Conservation (phyloP, 345 rosid species). For the Euphorbia peplus region DNA sequence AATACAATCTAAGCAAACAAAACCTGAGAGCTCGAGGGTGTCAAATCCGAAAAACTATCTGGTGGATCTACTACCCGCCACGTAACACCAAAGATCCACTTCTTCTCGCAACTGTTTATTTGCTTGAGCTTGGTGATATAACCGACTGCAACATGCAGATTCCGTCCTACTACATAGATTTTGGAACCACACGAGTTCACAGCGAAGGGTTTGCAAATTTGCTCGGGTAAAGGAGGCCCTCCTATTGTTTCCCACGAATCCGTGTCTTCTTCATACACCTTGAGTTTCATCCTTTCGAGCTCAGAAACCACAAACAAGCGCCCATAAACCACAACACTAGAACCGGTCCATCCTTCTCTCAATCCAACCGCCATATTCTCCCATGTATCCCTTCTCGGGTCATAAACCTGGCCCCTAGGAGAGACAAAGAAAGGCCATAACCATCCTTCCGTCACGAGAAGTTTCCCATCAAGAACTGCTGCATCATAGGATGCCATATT, state of each 20-base stretch:
- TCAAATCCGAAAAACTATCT: conserved; percentile 53
- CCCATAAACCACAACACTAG: conserved; percentile 69
- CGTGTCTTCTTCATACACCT: conserved; percentile 55
- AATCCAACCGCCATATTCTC: conserved; percentile 74
- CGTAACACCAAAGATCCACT: conserved; percentile 48
- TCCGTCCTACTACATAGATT: conserved; percentile 75
- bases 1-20: conserved; percentile 52
- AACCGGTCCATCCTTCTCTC: conserved; percentile 93
- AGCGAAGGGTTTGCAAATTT: conserved; percentile 82
- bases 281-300: conserved; percentile 86
- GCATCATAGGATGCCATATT: conserved; percentile 82
- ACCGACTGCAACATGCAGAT: conserved; percentile 72
- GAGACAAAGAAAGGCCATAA: conserved; percentile 84
- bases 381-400: conserved; percentile 65
- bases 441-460: conserved; percentile 91
- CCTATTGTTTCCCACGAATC: conserved; percentile 76
- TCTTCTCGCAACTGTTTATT: conserved; percentile 23
- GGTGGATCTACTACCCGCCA: conserved; percentile 75
- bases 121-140: conserved; percentile 39
- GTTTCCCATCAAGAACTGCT: conserved; percentile 74
- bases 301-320: conserved; percentile 77
- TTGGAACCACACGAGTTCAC: conserved; percentile 54
- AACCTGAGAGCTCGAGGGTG: conserved; percentile 76
- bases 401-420: conserved; percentile 86
- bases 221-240: conserved; percentile 77